Evolutionary conservation across 768 basidiomycete genomes (phyloP).

Genomic region (Pulveroboletus frians): DNA sequence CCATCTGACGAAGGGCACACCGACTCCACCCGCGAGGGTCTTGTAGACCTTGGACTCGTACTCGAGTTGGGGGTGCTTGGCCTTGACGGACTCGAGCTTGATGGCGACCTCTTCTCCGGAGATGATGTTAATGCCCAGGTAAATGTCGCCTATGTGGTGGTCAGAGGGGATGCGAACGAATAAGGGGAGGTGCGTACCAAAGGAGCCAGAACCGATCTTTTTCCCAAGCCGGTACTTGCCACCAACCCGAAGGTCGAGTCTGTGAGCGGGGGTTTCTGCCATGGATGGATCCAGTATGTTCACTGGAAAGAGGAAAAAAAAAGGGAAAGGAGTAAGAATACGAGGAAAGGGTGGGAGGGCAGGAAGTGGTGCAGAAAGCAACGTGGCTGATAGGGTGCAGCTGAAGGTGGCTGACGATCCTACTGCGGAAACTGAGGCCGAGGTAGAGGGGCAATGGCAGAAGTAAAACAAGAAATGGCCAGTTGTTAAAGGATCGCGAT

Average conservation of each 20-base stretch:
- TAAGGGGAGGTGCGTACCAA: constrained; percentile 55
- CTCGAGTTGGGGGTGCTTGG: constrained; percentile 99
- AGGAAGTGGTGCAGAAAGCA: constrained; percentile 29
- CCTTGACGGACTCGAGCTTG: constrained; percentile 99
- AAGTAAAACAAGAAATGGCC: not conserved
- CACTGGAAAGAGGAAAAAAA: constrained; percentile 5
- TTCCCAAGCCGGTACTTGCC: constrained; percentile 97
- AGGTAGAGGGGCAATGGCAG: not conserved
- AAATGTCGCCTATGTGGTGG: constrained; percentile 77
- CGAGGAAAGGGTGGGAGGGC: constrained; percentile 16
- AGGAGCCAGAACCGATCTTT: constrained; percentile 98
- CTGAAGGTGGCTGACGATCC: constrained; percentile 35
- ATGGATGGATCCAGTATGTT: constrained; percentile 36
- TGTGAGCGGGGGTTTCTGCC: constrained; percentile 67
- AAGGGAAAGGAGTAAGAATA: constrained; percentile 11
- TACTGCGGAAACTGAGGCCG: constrained; percentile 5
- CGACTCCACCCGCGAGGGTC: constrained; percentile 98
- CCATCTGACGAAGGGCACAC: constrained; percentile 97
- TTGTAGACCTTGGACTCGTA: constrained; percentile 96
- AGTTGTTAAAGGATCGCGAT: constrained; percentile 2
- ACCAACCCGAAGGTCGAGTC: constrained; percentile 84
- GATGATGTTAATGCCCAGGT: constrained; percentile 99
- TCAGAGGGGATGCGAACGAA: constrained; percentile 5
- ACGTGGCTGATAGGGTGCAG: constrained; percentile 27
- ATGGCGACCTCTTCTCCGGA: constrained; percentile 99